phyloP scores from a whole-genome alignment of 2,329 filamentous ascomycete genomes.

The Pochonia chlamydosporia region DNA sequence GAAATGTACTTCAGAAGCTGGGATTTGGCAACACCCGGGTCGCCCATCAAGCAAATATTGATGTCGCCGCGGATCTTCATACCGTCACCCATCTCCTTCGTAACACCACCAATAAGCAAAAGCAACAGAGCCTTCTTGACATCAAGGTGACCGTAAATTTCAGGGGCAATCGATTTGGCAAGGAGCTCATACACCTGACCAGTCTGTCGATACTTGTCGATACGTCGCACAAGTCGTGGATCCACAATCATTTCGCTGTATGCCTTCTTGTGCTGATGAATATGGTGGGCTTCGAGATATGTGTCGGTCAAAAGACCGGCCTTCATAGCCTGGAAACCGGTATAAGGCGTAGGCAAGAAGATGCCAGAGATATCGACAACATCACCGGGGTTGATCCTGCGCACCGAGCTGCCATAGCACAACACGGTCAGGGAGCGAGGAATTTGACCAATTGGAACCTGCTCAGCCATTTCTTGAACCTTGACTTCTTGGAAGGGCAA shows the following conservation, averaged over 20 bases:
- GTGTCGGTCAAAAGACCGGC: conserved; percentile 96
- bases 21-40: conserved; percentile 98
- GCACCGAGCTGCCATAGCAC: conserved; percentile 79
- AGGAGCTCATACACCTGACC: conserved; percentile 95
- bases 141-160: conserved; percentile 93
- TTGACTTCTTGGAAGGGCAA: conserved; percentile 97
- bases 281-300: conserved; percentile 89
- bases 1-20: conserved; percentile 97
- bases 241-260: conserved; percentile 91
- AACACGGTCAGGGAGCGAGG: conserved; percentile 84
- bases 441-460: conserved; percentile 96
- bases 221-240: conserved; percentile 70
- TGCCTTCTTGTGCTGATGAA: conserved; percentile 95
- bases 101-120: conserved; percentile 90
- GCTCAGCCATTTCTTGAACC: conserved; percentile 98
- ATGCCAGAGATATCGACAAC: conserved; percentile 91
- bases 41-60: conserved; percentile 98
- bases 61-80: conserved; percentile 99
- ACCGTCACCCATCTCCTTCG: conserved; percentile 93
- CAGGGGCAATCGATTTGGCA: conserved; percentile 91
- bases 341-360: conserved; percentile 95
- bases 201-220: conserved; percentile 76
- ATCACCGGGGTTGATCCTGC: conserved; percentile 88
- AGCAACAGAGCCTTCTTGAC: conserved; percentile 98
- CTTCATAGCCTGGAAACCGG: conserved; percentile 96